Conservation (phyloP, 2,329 filamentous ascomycete genomes). For the Talaromyces sp. region DNA sequence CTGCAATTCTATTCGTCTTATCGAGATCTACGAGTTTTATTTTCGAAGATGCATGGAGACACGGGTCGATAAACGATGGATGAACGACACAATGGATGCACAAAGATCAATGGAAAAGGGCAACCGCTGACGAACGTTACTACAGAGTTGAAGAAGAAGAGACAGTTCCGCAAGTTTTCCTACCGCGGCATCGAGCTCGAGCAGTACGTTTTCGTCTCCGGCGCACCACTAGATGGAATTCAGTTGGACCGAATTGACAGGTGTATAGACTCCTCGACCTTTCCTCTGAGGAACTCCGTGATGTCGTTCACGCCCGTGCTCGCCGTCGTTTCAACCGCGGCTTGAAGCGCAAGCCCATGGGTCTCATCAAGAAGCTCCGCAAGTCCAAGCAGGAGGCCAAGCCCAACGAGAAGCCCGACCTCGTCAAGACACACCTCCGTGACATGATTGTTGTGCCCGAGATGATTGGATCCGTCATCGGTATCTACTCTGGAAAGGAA, state of each 20-base stretch:
- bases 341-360: conserved; percentile 99
- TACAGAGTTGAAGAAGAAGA: conserved; percentile 96
- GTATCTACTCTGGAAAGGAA: conserved; percentile 99
- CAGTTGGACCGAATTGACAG: conserved; percentile 15
- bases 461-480: conserved; percentile 98
- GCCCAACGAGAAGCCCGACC: conserved; percentile 99
- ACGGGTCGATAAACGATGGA: conserved; percentile 1
- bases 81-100: not conserved
- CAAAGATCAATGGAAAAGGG: conserved; percentile 15
- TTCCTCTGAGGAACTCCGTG: conserved; percentile 95
- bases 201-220: conserved; percentile 66
- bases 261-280: conserved; percentile 87
- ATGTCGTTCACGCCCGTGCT: conserved; percentile 98
- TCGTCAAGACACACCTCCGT: conserved; percentile 98
- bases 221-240: not conserved
- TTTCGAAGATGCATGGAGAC: not conserved
- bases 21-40: not conserved
- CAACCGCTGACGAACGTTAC: conserved; percentile 31
- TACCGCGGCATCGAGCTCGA: conserved; percentile 99
- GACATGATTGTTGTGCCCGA: conserved; percentile 99
- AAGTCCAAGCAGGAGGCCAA: conserved; percentile 98
- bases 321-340: conserved; percentile 99
- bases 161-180: conserved; percentile 99
- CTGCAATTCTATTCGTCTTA: not conserved
- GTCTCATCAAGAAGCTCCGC: conserved; percentile 99